Conservation (phyloP, 1,284 basidiomycete genomes). For the Pseudozyma hubeiensis region DNA sequence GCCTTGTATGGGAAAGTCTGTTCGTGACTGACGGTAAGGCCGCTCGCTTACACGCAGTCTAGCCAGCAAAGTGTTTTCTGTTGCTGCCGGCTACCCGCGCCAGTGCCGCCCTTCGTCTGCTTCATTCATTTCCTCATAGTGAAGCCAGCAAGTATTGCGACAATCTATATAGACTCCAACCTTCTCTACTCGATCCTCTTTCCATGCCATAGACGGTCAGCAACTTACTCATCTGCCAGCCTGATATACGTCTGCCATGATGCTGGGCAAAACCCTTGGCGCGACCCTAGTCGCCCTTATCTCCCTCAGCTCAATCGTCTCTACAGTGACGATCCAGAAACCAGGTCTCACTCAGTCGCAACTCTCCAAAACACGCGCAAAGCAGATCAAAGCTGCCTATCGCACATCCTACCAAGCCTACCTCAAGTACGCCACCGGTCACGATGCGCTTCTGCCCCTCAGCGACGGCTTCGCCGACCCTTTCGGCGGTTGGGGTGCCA, state of each 20-base stretch:
- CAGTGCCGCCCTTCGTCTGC: neutral
- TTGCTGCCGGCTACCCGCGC: no score
- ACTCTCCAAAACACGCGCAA: slow-evolving; percentile 36
- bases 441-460: slow-evolving; percentile 53
- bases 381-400: slow-evolving; percentile 51
- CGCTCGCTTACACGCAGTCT: no score
- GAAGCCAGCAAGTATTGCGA: no score
- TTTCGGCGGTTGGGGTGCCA: slow-evolving; percentile 62
- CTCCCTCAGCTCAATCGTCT: neutral
- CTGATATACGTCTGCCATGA: neutral
- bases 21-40: no score
- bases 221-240: no score
- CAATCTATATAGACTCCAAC: no score
- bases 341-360: slow-evolving; percentile 27
- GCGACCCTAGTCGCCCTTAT: slow-evolving; percentile 24
- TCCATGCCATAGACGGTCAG: no score
- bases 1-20: no score
- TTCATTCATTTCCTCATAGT: no score
- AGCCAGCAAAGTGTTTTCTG: no score
- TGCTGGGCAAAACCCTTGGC: slow-evolving; percentile 23
- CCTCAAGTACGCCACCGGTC: slow-evolving; percentile 46
- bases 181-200: no score
- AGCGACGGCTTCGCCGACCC: slow-evolving; percentile 37
- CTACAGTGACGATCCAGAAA: slow-evolving; percentile 33
- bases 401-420: slow-evolving; percentile 48